phyloP scores from a whole-genome alignment of 2,329 filamentous ascomycete species.

The Fonsecaea nubica region DNA sequence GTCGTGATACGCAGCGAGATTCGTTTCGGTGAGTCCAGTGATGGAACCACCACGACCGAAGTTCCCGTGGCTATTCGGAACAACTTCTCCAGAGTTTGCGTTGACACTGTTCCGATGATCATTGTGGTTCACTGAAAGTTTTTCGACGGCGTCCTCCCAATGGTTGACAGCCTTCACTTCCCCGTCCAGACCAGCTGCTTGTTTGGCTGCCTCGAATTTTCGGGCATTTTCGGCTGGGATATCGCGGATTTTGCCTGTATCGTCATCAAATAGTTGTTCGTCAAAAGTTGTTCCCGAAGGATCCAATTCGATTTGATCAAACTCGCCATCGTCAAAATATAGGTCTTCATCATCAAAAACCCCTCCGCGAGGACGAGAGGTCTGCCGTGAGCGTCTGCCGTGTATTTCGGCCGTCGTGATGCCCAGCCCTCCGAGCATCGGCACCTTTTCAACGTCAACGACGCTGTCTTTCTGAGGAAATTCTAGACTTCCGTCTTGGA shows the following conservation, averaged over 20 bases:
- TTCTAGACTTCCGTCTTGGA: slow-evolving; percentile 7
- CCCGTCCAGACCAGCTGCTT: slow-evolving; percentile 16
- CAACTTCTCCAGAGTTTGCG: background rate
- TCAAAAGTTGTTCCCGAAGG: slow-evolving; percentile 50
- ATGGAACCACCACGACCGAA: slow-evolving; percentile 17
- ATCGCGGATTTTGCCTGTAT: slow-evolving; percentile 48
- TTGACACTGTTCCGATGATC: background rate
- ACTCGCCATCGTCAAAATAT: slow-evolving; percentile 55
- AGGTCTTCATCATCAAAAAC: slow-evolving; percentile 49
- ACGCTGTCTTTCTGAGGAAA: slow-evolving; percentile 13
- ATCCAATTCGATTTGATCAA: slow-evolving; percentile 31
- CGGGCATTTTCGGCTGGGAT: slow-evolving; percentile 39
- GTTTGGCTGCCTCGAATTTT: slow-evolving; percentile 35
- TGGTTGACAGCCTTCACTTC: slow-evolving; percentile 22
- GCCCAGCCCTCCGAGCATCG: slow-evolving; percentile 35
- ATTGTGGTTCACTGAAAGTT: background rate
- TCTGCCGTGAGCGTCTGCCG: slow-evolving; percentile 18
- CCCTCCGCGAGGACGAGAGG: slow-evolving; percentile 28
- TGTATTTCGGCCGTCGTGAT: slow-evolving; percentile 32
- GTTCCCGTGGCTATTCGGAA: slow-evolving; percentile 7
- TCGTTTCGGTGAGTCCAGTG: slow-evolving; percentile 58
- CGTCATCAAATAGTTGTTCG: slow-evolving; percentile 58
- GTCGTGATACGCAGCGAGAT: slow-evolving; percentile 77
- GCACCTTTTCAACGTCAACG: slow-evolving; percentile 21
- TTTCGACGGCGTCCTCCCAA: slow-evolving; percentile 2